A percentile compares a stretch with the other conserved stretches of the same genome.
These are phyloP conservation scores for Arthrobotrys megalospora DNA, from an alignment of 2,329 filamentous ascomycete genomes.

Conservation along the genomic window DNA sequence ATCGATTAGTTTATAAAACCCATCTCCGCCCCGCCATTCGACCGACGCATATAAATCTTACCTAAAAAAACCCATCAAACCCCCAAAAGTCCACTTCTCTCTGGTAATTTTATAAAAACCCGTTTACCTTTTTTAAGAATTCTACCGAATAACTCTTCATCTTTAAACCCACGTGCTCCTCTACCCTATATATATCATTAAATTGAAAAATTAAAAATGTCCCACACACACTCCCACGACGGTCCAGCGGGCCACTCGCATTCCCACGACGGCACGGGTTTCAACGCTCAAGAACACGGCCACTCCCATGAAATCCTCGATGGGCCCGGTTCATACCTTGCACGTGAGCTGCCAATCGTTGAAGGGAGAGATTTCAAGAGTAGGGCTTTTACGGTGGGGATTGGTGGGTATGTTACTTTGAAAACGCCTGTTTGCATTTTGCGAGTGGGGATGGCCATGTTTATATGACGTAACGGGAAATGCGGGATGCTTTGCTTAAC, in stretches of 20 bases:
- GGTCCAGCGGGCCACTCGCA: slow-evolving; percentile 67
- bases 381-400: slow-evolving; percentile 95
- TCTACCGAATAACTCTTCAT: slow-evolving; percentile 17
- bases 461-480: slow-evolving; percentile 17
- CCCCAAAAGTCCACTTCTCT: background rate
- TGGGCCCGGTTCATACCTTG: slow-evolving; percentile 89
- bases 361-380: slow-evolving; percentile 90
- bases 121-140: no score
- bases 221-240: slow-evolving; percentile 64
- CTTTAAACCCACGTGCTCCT: slow-evolving; percentile 20
- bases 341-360: slow-evolving; percentile 92
- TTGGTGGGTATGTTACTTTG: slow-evolving; percentile 96
- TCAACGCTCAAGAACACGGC: slow-evolving; percentile 78
- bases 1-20: background rate
- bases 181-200: background rate
- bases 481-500: background rate
- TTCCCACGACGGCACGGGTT: slow-evolving; percentile 75
- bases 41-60: slow-evolving; percentile 28
- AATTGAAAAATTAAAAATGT: slow-evolving; percentile 59
- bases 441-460: no score
- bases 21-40: background rate
- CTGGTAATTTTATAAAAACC: no score
- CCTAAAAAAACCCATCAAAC: slow-evolving; percentile 27
- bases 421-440: no score
- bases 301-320: slow-evolving; percentile 96